Percentiles rank a stretch among this genome's conserved stretches.
phyloP scores from a whole-genome alignment of 148 eudicot species.

The Agrostemma githago region DNA sequence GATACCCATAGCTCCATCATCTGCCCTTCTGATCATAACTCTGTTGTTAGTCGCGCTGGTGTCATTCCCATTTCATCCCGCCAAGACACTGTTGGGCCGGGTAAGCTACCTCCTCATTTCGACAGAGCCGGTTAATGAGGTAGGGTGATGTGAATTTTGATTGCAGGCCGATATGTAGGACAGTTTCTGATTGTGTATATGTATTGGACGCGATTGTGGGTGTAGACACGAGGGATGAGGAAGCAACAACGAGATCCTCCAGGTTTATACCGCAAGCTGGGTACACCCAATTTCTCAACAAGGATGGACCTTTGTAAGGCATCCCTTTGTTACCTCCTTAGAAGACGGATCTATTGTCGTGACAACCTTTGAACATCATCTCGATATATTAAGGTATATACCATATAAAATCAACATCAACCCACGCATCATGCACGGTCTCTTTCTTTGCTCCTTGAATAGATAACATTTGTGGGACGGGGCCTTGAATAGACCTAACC shows the following conservation, averaged over 20 bases:
- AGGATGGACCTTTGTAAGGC: slow-evolving; percentile 49
- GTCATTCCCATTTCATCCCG: slow-evolving; percentile 54
- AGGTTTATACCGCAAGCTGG: slow-evolving; percentile 61
- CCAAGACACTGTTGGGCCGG: slow-evolving; percentile 70
- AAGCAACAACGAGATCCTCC: slow-evolving; percentile 44
- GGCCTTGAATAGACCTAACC: too few species aligned
- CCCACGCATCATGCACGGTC: too few species aligned
- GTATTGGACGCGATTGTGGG: slow-evolving; percentile 64
- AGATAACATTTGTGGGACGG: too few species aligned
- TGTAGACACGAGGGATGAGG: slow-evolving; percentile 44
- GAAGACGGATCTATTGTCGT: slow-evolving; percentile 28
- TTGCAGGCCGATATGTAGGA: slow-evolving; percentile 73
- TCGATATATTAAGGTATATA: slow-evolving; percentile 47
- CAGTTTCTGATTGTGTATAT: slow-evolving; percentile 62
- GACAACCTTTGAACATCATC: slow-evolving; percentile 45
- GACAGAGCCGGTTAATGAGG: neutral
- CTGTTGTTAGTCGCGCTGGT: slow-evolving; percentile 55
- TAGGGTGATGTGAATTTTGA: neutral
- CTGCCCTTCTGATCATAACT: slow-evolving; percentile 45
- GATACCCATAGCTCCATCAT: slow-evolving; percentile 63
- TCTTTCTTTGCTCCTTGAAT: neutral
- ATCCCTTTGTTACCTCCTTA: slow-evolving; percentile 45
- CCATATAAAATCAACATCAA: too few species aligned
- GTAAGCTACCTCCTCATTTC: slow-evolving; percentile 21
- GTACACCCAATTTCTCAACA: slow-evolving; percentile 42